A percentile compares a stretch with the other conserved stretches of the same genome.
phyloP scores from a whole-genome alignment of 78 protist genomes.

The Dictyostelium discoideum region DNA sequence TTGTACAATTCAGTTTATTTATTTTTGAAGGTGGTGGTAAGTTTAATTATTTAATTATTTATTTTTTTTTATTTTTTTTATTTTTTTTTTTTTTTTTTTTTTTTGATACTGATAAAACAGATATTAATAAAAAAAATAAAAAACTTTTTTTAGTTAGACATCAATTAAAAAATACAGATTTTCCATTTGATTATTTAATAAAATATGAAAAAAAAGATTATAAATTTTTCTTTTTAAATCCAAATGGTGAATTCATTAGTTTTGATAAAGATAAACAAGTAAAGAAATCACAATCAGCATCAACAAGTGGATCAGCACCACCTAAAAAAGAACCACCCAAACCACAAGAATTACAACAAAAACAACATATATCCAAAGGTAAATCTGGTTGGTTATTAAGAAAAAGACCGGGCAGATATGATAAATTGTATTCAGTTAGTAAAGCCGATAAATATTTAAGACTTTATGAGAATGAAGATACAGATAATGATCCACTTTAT shows the following conservation, averaged over 20 bases:
- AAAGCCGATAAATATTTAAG: conserved; percentile 1
- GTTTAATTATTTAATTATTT: not conserved
- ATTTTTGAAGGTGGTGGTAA: conserved; percentile 67
- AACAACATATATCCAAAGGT: conserved; percentile 11
- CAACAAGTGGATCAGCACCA: not conserved
- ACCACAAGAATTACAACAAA: not conserved
- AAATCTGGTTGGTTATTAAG: conserved; percentile 29
- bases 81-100: too few species aligned
- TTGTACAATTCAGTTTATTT: conserved; percentile 45
- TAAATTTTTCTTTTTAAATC: conserved; percentile 51
- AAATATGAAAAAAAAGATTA: conserved; percentile 42
- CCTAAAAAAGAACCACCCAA: conserved; percentile 1
- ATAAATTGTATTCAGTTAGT: conserved; percentile 19
- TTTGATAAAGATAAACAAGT: conserved; percentile 16
- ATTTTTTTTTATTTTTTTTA: too few species aligned
- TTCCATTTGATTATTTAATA: conserved; percentile 49
- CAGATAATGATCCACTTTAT: not conserved
- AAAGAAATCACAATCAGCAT: not conserved
- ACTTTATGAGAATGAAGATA: conserved; percentile 19
- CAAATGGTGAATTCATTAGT: conserved; percentile 72
- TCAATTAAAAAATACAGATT: conserved; percentile 50
- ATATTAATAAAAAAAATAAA: not conserved
- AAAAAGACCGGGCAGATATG: conserved; percentile 52
- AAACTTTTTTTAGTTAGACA: not conserved
- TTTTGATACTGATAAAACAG: too few species aligned